Base-by-base conservation (phyloP, 1,284 basidiomycete genomes). In the Lentinula novae-zelandiae region DNA sequence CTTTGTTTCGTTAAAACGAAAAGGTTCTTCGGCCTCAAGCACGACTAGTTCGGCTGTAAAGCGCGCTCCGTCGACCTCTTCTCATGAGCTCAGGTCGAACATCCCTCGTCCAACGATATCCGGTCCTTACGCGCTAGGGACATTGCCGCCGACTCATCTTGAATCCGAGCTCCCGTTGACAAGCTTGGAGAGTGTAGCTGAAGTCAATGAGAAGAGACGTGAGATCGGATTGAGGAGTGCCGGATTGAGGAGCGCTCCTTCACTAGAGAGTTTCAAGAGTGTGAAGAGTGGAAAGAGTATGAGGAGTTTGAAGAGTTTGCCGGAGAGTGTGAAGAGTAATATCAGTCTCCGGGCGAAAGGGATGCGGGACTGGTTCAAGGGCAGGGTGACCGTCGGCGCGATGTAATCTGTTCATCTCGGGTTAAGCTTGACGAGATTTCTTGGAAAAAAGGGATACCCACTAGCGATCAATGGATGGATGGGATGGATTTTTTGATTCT, bases 251-350 rank as follows among this genome's bases (percentile, higher is more conserved):
- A 68, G 66, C 39, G 71, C 73, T n/a, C 73, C 79, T 8, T 80
- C 79, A 2, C 69, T 75, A 58, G 80, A 82, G 66, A 80, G 78
- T 65, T 76, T 78, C 63, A 72, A 72, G 52, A 79, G 75, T 58
- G 67, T 71, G 22, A 72, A 69, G 63, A 76, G 75, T 50, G 67
- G 20, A 76, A 70, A 75, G 57, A 80, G 78, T 61, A 63, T 78
- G 38, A 74, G 73, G 57, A 78, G 78, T 60, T 68, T 75, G 42
- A 76, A 73, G 65, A 79, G 65, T 59, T 46, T 66, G n/a, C 61
- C 65, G 13, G 62, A 60, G 40, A 66, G 78, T 65, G 72, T 72
- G n/a, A 70, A 73, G 22, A 77, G 75, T 63, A 71, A 70, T 4
- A 68, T 75, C 6, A 72, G 74, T 12, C 70, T 79, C 62, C 72